Evolutionary conservation across 2,329 filamentous ascomycete genomes (phyloP), one percentile per base, ranked within the genome.

Genomic region (Dactylonectria macrodidyma): DNA sequence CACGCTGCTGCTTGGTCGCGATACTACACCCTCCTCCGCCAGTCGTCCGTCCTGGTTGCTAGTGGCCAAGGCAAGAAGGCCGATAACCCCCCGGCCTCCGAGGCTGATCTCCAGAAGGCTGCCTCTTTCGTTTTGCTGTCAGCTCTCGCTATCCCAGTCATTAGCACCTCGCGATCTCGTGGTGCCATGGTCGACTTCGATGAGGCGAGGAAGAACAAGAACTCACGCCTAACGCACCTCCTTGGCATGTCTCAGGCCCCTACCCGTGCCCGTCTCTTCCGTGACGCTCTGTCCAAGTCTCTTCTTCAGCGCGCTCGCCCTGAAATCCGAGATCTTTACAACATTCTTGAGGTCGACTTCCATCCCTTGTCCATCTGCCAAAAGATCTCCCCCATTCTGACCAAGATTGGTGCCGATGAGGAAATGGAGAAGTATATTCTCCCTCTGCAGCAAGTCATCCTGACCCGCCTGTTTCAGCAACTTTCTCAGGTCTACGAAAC

Each of bases 401-500:
- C 92, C 76, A 91, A 98, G 87, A 98, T 99, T 79, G 95, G 95
- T 72, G 91, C 92, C 68, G 95, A 99, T 78, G 87, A 93, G 57
- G 95, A 98, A 83, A 97, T 99, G 95, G 91, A 96, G 85, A 96
- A 96, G 85, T 99, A 99, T 81, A 94, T 99, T 70, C 85, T 92
- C 73, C 96, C 96, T 77, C 90, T 99, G 61, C 96, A 99, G 86
- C 96, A 99, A 86, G 96, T 99, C 79, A 99, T 99, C 74, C 90
- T 99, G 67, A 99, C 96, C 63, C 93, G 96, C 73, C 91, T 99
- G 66, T 99, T 99, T 91, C 96, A 99, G 87, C 96, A 99, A 84
- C 87, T 99, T 70, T 98, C 96, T 47, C 96, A 99, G 83, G 96
- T 99, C 62, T 99, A 99, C 84, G 97, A 98, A 83, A 97, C 96